Evolutionary conservation across 2,329 filamentous ascomycete species (phyloP).

Genomic region (Pseudofabraea citricarpa): DNA sequence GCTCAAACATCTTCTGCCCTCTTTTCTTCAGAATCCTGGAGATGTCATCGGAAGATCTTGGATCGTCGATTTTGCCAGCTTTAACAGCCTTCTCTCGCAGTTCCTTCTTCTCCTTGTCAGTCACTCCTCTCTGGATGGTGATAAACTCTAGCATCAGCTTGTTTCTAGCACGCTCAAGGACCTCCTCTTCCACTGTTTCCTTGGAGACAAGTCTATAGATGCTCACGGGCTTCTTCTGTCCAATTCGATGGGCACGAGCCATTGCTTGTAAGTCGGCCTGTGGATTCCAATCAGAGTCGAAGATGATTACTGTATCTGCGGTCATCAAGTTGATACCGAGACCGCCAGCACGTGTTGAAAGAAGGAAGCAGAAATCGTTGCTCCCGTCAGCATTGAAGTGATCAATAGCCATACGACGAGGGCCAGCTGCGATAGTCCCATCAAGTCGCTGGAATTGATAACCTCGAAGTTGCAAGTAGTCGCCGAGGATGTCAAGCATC

Average conservation of each 20-base stretch:
- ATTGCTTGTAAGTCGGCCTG: constrained; percentile 97
- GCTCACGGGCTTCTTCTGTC: constrained; percentile 91
- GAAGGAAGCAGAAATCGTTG: constrained; percentile 91
- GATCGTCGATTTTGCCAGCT: constrained; percentile 73
- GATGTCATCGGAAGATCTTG: constrained; percentile 89
- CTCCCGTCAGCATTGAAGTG: constrained; percentile 98
- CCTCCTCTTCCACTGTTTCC: constrained; percentile 97
- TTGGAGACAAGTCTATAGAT: constrained; percentile 97
- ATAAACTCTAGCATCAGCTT: constrained; percentile 97
- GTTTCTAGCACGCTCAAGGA: constrained; percentile 91
- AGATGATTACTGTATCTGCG: constrained; percentile 94
- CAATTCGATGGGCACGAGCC: constrained; percentile 96
- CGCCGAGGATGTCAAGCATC: constrained; percentile 93
- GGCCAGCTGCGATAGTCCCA: constrained; percentile 84
- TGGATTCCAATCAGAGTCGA: constrained; percentile 98
- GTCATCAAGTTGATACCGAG: constrained; percentile 99
- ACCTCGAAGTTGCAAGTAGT: constrained; percentile 89
- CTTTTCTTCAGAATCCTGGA: constrained; percentile 94
- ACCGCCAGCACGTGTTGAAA: constrained; percentile 93
- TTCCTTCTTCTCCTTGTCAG: constrained; percentile 84
- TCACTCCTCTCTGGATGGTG: constrained; percentile 94
- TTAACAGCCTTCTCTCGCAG: constrained; percentile 71
- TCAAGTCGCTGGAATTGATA: constrained; percentile 94
- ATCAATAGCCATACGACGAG: constrained; percentile 90
- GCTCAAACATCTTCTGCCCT: constrained; percentile 99